Conservation (phyloP, 2,329 filamentous ascomycete species). For the Ophiostoma himal-ulmi region DNA sequence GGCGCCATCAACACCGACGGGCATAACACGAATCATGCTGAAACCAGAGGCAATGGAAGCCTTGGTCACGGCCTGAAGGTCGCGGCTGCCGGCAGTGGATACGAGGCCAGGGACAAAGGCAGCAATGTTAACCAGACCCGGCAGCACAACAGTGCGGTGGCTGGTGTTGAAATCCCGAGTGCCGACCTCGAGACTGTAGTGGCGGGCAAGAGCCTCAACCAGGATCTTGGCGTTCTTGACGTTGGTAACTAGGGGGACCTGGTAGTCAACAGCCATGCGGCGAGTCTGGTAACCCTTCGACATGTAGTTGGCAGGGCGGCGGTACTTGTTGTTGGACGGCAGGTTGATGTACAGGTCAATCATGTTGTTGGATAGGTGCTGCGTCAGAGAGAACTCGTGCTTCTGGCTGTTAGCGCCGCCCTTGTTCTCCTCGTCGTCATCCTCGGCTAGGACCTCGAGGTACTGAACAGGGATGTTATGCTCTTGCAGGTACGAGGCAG, state of each 20-base stretch:
- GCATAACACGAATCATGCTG: conserved; percentile 75
- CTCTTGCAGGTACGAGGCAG: conserved; percentile 91
- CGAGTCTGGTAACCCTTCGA: conserved; percentile 94
- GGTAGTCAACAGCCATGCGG: conserved; percentile 95
- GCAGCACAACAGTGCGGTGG: conserved; percentile 66
- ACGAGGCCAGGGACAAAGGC: conserved; percentile 72
- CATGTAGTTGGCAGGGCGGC: conserved; percentile 96
- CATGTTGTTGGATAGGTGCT: conserved; percentile 94
- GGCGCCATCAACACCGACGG: conserved; percentile 64
- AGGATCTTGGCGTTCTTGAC: conserved; percentile 99
- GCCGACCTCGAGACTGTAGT: conserved; percentile 77
- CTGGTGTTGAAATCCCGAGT: conserved; percentile 90
- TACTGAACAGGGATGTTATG: conserved; percentile 90
- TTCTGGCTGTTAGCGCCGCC: conserved; percentile 78
- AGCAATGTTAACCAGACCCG: conserved; percentile 72
- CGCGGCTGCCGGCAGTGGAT: conserved; percentile 55
- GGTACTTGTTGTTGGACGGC: conserved; percentile 96
- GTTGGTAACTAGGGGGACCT: conserved; percentile 94
- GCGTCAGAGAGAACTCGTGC: conserved; percentile 92
- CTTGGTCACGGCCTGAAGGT: conserved; percentile 64
- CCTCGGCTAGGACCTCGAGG: conserved; percentile 74
- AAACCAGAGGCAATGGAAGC: conserved; percentile 70
- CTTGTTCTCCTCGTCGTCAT: conserved; percentile 49
- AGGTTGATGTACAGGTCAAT: conserved; percentile 99
- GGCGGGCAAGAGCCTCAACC: conserved; percentile 85